Evolutionary conservation across 169 alveolate species (phyloP), one percentile per base, ranked within the genome.

Genomic region (Eimeria zaria): DNA sequence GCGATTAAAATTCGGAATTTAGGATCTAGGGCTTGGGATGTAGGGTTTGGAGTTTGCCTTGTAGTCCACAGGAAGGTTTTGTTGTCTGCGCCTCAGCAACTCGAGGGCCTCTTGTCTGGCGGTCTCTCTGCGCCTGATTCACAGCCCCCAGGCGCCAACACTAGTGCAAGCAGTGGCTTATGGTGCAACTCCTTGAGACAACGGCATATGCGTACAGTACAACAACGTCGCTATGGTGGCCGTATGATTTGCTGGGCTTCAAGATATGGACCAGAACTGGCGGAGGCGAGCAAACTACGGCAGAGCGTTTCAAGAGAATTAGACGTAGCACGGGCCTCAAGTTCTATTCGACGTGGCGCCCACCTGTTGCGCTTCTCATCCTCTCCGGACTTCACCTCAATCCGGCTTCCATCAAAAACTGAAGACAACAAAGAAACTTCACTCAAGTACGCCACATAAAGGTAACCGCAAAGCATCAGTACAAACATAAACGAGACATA

Each of bases 391-490:
- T 96, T 96, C 30, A 91, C 96, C 22, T 95, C 96, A 48, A 96
- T 88, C 24, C 78, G 60, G 12, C 71, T 88, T 41, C 97, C 97
- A 46, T 96, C 97, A 30, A 96, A 96, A 24, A 96, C 97, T 96
- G 87, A 20, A 60, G 30, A 20, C 39, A 78, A n/a, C 24, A 30
- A 36, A 30, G 8, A 33, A 71, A 4, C 7, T 2, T 18, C 76
- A 67, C 22, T 16, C 76, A 67, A 67, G 18, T 8, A n/a, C 76
- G 30, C 24, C 36, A 14, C 27, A 74, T 12, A 74, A 39, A 64
- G 30, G n/a, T 7, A 64, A n/a, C n/a, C 76, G 30, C 44, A 24
- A 6, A 53, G 14, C 11, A 53, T 53, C 11, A 27, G 9, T n/a
- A 67, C 76, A 67, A 41, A 3, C 33, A 74, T 16, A 39, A 69